Percentiles rank a stretch among this genome's conserved stretches.
phyloP scores from a whole-genome alignment of 306 rosid species.

The Myrica gale region DNA sequence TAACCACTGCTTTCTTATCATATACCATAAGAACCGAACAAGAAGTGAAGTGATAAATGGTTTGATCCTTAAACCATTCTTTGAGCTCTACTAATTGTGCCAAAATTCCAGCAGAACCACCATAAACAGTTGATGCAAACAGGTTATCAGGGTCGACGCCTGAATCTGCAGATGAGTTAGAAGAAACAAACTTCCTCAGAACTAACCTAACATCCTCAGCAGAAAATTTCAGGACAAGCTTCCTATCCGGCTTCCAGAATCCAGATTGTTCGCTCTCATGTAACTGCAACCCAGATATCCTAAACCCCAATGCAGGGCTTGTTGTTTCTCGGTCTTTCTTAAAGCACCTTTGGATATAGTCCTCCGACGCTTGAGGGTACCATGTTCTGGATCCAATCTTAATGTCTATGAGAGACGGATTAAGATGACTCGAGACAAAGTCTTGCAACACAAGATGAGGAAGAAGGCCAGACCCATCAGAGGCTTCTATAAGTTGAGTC shows the following conservation, averaged over 20 bases:
- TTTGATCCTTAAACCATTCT: slow-evolving; percentile 85
- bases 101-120: slow-evolving; percentile 49
- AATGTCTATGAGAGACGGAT: slow-evolving; percentile 60
- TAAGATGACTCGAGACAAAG: slow-evolving; percentile 16
- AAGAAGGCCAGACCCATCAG: slow-evolving; percentile 67
- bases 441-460: slow-evolving; percentile 68
- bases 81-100: slow-evolving; percentile 62
- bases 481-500: slow-evolving; percentile 48
- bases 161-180: slow-evolving; percentile 31
- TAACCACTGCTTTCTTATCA: slow-evolving; percentile 41
- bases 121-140: slow-evolving; percentile 48
- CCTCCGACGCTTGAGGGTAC: slow-evolving; percentile 57
- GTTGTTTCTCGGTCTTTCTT: slow-evolving; percentile 54
- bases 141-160: slow-evolving; percentile 44
- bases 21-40: slow-evolving; percentile 62
- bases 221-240: slow-evolving; percentile 26
- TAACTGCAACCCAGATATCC: slow-evolving; percentile 68
- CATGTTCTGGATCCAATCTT: slow-evolving; percentile 89
- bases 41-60: slow-evolving; percentile 65
- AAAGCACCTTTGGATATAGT: slow-evolving; percentile 50
- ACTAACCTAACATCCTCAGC: slow-evolving; percentile 30
- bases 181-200: slow-evolving; percentile 65
- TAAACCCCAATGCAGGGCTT: slow-evolving; percentile 50
- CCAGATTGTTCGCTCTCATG: slow-evolving; percentile 34
- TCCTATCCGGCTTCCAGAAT: slow-evolving; percentile 56